These are phyloP conservation scores for Chalara sp. DNA, from an alignment of 2,329 filamentous ascomycete species.

Conservation along the genomic window DNA sequence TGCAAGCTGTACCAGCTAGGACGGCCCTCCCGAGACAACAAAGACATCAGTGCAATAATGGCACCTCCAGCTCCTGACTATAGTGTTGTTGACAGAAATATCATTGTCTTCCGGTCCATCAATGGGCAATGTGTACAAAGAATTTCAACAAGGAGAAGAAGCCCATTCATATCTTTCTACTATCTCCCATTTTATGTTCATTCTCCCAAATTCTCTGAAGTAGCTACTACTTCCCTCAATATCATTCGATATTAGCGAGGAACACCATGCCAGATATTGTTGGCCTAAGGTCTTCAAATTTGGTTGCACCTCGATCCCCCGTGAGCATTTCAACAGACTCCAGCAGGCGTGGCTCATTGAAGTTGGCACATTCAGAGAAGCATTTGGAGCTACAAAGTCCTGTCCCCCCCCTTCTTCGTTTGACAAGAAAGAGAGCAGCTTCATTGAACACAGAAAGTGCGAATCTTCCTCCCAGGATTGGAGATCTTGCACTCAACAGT, in stretches of 20 bases:
- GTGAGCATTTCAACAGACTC: slow-evolving; percentile 23
- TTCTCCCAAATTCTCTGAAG: slow-evolving; percentile 4
- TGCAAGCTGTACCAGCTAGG: slow-evolving; percentile 18
- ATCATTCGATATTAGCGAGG: background rate
- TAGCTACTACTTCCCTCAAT: background rate
- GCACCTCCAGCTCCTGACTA: slow-evolving; percentile 16
- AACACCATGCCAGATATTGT: slow-evolving; percentile 19
- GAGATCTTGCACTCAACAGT: slow-evolving; percentile 22
- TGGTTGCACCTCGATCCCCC: slow-evolving; percentile 18
- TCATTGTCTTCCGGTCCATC: slow-evolving; percentile 26
- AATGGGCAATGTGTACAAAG: slow-evolving; percentile 25
- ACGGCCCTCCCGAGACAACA: slow-evolving; percentile 28
- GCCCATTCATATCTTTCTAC: slow-evolving; percentile 22
- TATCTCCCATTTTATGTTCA: slow-evolving; percentile 9
- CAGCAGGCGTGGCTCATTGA: slow-evolving; percentile 20
- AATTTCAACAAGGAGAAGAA: slow-evolving; percentile 21
- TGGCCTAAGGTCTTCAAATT: slow-evolving; percentile 10
- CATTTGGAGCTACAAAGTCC: slow-evolving; percentile 16
- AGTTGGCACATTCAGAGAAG: slow-evolving; percentile 15
- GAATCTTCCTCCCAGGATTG: slow-evolving; percentile 22
- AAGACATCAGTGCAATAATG: slow-evolving; percentile 26
- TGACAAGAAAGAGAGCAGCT: slow-evolving; percentile 26
- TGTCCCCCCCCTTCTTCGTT: slow-evolving; percentile 21
- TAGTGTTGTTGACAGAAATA: slow-evolving; percentile 18
- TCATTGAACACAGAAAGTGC: slow-evolving; percentile 23